Base-by-base conservation (phyloP, 1,139 yeast genomes). In the Yamadazyma friedrichii region DNA sequence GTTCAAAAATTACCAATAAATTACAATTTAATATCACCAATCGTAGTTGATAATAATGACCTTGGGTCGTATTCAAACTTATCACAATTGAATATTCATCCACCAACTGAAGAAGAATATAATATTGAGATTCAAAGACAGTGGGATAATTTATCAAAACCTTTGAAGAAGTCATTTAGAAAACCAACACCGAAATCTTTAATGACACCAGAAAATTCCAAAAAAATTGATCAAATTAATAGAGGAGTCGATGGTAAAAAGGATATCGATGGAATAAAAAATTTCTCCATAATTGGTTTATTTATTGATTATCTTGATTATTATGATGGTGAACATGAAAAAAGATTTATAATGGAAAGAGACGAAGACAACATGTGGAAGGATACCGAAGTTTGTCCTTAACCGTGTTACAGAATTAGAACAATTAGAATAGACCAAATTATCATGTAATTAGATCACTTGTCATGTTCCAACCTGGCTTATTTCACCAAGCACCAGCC, bases 241-340 rank as follows among this genome's bases (percentile, higher is more conserved):
- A 73, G 95, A 49, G 94, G 95, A 5, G 95, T 87, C 11, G 95
- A 88, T 60, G 96, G 95, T 8, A 75, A 82, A 39, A 77, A 82
- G 54, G 88, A 80, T 39, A 81, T 63, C 24, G 75, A 76, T 28
- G 95, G 94, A 1, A 67, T 76, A 44, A 81, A 78, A 54, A 82
- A 86, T 58, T 87, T 84, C 58, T 79, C 82, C 1, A 79, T 86
- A 20, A 76, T 85, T 26, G 82, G 85, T 28, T 62, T 88, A 67
- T 80, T 86, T 54, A 76, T 83, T 31, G 85, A 87, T 42, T 67
- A 72, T 41, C 95, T 84, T n/a, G 96, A 88, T 59, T 74, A 74
- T 52, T 75, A 81, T 44, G 84, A 81, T 49, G 65, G 82, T 48
- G 79, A 74, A 41, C 70, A 64, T 63, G 85, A 80, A 51, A 68